Base-by-base conservation (phyloP, 352 stramenopile genomes). In the Phytopythium boreale region DNA sequence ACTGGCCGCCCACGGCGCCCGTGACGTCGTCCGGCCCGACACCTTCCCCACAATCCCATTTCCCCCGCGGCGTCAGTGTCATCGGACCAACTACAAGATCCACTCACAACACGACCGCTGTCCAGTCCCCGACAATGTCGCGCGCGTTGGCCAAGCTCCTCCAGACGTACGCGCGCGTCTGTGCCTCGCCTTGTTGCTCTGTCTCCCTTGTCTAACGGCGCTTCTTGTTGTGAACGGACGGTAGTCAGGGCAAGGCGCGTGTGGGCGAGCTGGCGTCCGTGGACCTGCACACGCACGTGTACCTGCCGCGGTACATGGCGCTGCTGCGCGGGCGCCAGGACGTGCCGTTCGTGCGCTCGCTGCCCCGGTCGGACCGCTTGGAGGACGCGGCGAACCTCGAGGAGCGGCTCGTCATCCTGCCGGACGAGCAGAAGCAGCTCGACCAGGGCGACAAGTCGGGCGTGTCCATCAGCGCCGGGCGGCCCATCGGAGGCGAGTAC, bases 271-370 rank as follows among this genome's bases (percentile, higher is more conserved):
- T 84, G 7, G 61, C 71, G 20, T 53, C 76, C 19, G 66, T 89
- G 44, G 80, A 89, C 64, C 63, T 89, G 52, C 80, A 89, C 68
- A 89, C 80, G 36, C 80, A 89, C 47, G 75, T 88, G 61, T 89
- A 89, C 41, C 64, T 87, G 9, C 80, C 80, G 37, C 70, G 79
- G 10, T 89, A 89, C 63, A 89, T 89, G 80, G 68, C 77, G 24
- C 74, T 89, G 49, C 63, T 89, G 14, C 71, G 79, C 17, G 37
- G 39, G 17, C 80, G 79, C 12, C 53, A 51, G 2, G 64, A 89
- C 47, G 76, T 89, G 20, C 80, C 80, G 4, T 76, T 81, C 49
- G 77, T 89, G 26, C 70, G 72, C 17, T 59, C 55, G n/a, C 51
- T 64, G 62, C 53, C 41, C 15, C 60, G 9, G 5, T 53, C 46